These are phyloP conservation scores for Podospora pseudoanserina DNA, from an alignment of 495 filamentous ascomycete species.

Conservation along the genomic window DNA sequence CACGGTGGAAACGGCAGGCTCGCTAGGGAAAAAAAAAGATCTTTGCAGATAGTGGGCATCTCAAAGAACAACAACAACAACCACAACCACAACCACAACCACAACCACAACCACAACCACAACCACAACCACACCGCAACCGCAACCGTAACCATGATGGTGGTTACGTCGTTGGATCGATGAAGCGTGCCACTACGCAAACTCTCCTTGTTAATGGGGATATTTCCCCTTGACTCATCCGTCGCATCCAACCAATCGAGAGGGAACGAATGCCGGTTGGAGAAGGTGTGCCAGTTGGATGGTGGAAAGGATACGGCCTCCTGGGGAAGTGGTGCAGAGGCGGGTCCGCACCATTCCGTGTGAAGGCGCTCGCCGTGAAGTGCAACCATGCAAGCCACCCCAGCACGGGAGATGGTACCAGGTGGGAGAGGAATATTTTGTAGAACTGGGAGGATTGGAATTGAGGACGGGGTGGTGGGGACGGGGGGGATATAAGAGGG, in stretches of 20 bases:
- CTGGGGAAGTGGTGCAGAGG: background rate
- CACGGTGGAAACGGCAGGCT: background rate
- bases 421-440: conserved; percentile 19
- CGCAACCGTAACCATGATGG: background rate
- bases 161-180: background rate
- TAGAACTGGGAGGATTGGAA: conserved; percentile 4
- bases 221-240: background rate
- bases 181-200: background rate
- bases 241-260: conserved; percentile 2
- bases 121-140: background rate
- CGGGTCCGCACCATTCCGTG: conserved; percentile 9
- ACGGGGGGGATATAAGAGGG: background rate
- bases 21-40: background rate
- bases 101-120: background rate
- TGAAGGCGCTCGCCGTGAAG: conserved; percentile 32
- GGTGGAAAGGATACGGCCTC: conserved; percentile 2
- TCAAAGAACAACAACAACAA: background rate
- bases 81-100: too few species aligned
- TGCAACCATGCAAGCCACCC: conserved; percentile 28
- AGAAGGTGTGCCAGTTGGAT: background rate
- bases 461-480: background rate
- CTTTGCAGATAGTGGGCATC: background rate
- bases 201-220: background rate
- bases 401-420: conserved; percentile 22
- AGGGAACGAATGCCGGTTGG: conserved; percentile 3